A percentile compares a stretch with the other conserved stretches of the same genome.
Conservation (phyloP, 352 stramenopile genomes). For the Phytophthora constricta region DNA sequence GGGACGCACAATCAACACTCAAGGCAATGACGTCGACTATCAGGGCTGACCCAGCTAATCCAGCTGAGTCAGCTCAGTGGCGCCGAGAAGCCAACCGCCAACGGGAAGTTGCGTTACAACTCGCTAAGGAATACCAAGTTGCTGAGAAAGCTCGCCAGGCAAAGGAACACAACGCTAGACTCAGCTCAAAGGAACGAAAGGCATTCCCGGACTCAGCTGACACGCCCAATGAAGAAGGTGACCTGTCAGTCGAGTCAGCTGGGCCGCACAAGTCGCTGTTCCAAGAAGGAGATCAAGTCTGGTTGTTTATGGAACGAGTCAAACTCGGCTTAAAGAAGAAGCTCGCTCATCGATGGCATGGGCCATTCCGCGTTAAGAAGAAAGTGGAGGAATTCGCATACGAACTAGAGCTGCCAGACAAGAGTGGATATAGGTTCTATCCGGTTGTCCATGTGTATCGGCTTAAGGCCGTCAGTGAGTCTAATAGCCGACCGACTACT, state of each 20-base stretch:
- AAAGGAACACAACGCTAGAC: no score
- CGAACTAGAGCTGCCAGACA: slow-evolving; percentile 4
- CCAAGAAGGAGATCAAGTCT: neutral
- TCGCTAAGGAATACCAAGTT: slow-evolving; percentile 12
- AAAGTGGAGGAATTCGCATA: slow-evolving; percentile 13
- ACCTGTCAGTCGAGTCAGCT: neutral
- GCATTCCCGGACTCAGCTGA: neutral
- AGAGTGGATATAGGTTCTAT: slow-evolving; percentile 3
- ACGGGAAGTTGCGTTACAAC: neutral
- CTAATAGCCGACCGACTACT: no score
- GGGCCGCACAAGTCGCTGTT: slow-evolving; percentile 3
- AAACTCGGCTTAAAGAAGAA: slow-evolving; percentile 1
- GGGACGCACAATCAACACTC: neutral
- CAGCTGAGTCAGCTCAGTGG: neutral
- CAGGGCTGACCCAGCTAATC: neutral
- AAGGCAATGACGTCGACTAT: slow-evolving; percentile 5
- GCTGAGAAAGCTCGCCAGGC: no score
- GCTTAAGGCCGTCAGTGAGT: slow-evolving; percentile 6
- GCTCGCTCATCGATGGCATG: slow-evolving; percentile 5
- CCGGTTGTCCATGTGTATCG: slow-evolving; percentile 9
- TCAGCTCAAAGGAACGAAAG: no score
- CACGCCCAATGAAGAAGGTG: neutral
- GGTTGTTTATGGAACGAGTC: neutral
- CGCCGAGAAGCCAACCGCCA: neutral
- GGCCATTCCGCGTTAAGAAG: neutral